Evolutionary conservation across 2,329 filamentous ascomycete genomes (phyloP), one percentile per base, ranked within the genome.

Genomic region (Sporothrix brasiliensis): DNA sequence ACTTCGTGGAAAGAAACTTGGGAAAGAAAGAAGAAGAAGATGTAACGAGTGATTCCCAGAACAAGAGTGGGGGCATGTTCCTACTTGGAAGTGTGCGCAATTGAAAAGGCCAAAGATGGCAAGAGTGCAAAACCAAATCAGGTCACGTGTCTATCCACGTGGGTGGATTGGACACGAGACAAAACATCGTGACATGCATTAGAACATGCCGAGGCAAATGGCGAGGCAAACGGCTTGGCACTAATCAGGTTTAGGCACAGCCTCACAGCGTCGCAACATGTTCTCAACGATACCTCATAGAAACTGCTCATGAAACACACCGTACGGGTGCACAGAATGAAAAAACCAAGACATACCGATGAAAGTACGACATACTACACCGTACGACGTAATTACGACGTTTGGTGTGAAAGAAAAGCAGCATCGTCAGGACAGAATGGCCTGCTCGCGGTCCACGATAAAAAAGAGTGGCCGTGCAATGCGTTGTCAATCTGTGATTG

Each of bases 141-240:
- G 4, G 34, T 65, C 60, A 70, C 68, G 60, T 67, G 69, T 19
- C 14, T n/a, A 14, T 7, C 50, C 67, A 68, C 67, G 67, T 68
- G 53, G 34, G 7, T 10, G 7, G 6, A 39, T 67, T n/a, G 21
- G 27, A 50, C 65, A 67, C 67, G 30, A 58, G 67, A 68, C 53
- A 68, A 67, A 44, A 21, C 41, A 49, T 50, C 53, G 67, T 39
- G 60, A 66, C 41, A 44, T 34, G 34, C 9, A 44, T 13, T 13
- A 44, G 41, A 44, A 44, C 41, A 16, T 69, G 34, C 68, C 68
- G 68, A 69, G 67, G 67, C 41, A 61, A 41, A 68, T 16, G 16
- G 9, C 54, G 14, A 14, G 10, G 7, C 39, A 16, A 47, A 34
- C 34, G 10, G 27, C 14, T 11, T 7, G 27, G 21, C 11, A 54